A percentile compares a stretch with the other conserved stretches of the same genome.
These are phyloP conservation scores for Calocera viscosa DNA, from an alignment of 768 basidiomycete species.

Conservation along the genomic window DNA sequence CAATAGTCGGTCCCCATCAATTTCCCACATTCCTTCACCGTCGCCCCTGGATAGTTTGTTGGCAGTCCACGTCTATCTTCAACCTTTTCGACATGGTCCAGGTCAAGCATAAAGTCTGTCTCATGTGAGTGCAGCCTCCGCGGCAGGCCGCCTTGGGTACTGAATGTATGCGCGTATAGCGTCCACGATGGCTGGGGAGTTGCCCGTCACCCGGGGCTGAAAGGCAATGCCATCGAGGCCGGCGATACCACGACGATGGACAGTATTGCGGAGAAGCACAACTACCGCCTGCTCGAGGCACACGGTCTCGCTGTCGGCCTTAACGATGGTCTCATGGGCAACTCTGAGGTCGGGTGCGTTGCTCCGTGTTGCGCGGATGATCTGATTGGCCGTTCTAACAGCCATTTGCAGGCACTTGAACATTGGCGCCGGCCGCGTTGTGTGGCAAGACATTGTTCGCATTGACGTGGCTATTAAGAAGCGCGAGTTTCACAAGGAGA, in stretches of 20 bases:
- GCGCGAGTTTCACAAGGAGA: conserved; percentile 67
- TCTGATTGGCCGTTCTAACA: conserved; percentile 9
- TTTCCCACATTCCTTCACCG: background rate
- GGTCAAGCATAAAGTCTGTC: conserved; percentile 79
- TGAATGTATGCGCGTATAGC: conserved; percentile 28
- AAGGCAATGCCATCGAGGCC: conserved; percentile 82
- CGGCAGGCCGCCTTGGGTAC: background rate
- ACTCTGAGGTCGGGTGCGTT: conserved; percentile 89
- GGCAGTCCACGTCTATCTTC: background rate
- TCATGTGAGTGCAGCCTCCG: conserved; percentile 47
- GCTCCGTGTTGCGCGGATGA: background rate
- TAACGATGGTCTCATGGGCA: conserved; percentile 91
- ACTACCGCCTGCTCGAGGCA: conserved; percentile 59
- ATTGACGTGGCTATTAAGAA: conserved; percentile 91
- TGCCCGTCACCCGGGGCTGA: conserved; percentile 40
- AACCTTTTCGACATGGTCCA: conserved; percentile 19
- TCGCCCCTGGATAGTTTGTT: background rate
- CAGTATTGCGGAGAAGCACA: conserved; percentile 62
- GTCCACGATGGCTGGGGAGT: conserved; percentile 98
- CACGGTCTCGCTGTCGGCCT: conserved; percentile 89
- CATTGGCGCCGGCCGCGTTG: conserved; percentile 86
- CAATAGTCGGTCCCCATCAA: conserved; percentile 3
- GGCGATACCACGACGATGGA: conserved; percentile 85
- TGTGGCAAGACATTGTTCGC: conserved; percentile 96
- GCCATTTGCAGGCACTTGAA: conserved; percentile 63